Conservation (phyloP, 805 yeast species). For the Saccharomycopsis olivae region DNA sequence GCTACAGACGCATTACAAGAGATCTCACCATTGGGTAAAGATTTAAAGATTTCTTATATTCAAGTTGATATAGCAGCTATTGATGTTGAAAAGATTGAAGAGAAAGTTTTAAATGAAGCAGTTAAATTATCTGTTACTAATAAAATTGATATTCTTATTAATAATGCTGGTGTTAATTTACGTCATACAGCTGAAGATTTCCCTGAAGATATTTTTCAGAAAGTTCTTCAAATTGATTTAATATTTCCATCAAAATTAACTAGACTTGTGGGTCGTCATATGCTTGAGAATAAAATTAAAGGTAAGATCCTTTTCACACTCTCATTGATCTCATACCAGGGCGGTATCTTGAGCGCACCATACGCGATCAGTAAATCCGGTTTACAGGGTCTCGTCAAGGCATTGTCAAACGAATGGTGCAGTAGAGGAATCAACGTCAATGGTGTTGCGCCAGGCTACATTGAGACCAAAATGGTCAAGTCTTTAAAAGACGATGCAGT, state of each 20-base stretch:
- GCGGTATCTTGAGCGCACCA: constrained; percentile 29
- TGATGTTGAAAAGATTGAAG: constrained; percentile 24
- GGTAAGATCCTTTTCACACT: constrained; percentile 36
- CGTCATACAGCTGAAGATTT: constrained; percentile 27
- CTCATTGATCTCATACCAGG: constrained; percentile 32
- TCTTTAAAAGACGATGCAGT: constrained; percentile 17
- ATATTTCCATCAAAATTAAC: constrained; percentile 29
- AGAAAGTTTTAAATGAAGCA: constrained; percentile 24
- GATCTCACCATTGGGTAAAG: constrained; percentile 21
- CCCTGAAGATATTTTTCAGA: constrained; percentile 29
- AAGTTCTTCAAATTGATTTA: constrained; percentile 32
- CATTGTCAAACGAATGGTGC: constrained; percentile 26
- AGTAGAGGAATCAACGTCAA: constrained; percentile 25
- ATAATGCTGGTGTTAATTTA: constrained; percentile 33
- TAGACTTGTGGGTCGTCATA: constrained; percentile 28
- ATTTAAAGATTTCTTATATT: constrained; percentile 21
- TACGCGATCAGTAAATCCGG: constrained; percentile 29
- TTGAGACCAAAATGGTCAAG: constrained; percentile 24
- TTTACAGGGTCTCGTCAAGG: constrained; percentile 22
- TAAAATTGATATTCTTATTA: constrained; percentile 30
- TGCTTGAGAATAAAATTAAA: constrained; percentile 24
- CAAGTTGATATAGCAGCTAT: constrained; percentile 24
- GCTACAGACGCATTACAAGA: constrained; percentile 23
- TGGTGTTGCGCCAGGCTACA: constrained; percentile 28
- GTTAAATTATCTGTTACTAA: constrained; percentile 24